These are phyloP conservation scores for Alternaria brassicicola DNA, from an alignment of 2,329 filamentous ascomycete species.

Conservation along the genomic window DNA sequence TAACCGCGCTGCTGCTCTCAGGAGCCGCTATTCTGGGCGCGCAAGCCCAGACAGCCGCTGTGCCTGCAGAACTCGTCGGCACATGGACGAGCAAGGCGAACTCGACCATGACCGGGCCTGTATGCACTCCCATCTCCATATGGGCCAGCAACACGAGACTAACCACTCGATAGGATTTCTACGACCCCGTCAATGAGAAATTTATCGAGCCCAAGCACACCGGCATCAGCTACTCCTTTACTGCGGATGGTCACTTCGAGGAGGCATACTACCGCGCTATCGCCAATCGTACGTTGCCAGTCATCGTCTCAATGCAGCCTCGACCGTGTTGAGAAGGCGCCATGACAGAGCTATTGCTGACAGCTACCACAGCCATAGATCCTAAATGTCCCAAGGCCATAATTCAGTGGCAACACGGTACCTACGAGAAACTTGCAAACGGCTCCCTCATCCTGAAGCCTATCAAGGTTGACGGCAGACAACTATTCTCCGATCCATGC, in stretches of 20 bases:
- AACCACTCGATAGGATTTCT: slow-evolving; percentile 63
- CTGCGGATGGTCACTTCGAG: slow-evolving; percentile 70
- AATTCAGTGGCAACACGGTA: slow-evolving; percentile 77
- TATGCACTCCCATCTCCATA: slow-evolving; percentile 47
- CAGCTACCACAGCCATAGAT: slow-evolving; percentile 55
- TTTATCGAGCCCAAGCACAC: slow-evolving; percentile 69
- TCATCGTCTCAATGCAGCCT: background rate
- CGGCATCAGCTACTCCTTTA: slow-evolving; percentile 77
- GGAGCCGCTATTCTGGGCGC: slow-evolving; percentile 46
- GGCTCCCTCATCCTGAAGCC: slow-evolving; percentile 66
- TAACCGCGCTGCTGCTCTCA: slow-evolving; percentile 41
- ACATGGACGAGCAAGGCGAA: slow-evolving; percentile 76
- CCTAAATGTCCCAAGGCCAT: slow-evolving; percentile 68
- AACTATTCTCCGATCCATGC: slow-evolving; percentile 70
- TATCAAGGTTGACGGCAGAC: slow-evolving; percentile 69
- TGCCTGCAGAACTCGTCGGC: slow-evolving; percentile 60
- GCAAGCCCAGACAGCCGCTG: slow-evolving; percentile 40
- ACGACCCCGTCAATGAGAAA: slow-evolving; percentile 68
- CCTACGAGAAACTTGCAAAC: slow-evolving; percentile 61
- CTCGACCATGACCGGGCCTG: slow-evolving; percentile 71
- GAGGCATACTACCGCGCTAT: slow-evolving; percentile 72
- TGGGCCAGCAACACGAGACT: slow-evolving; percentile 4
- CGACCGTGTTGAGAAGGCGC: background rate
- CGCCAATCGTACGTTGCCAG: slow-evolving; percentile 65
- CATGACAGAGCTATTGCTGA: slow-evolving; percentile 23